A percentile compares a stretch with the other conserved stretches of the same genome.
These are phyloP conservation scores for Solanum ahanhuiri DNA, from an alignment of 257 asterid species.

Conservation along the genomic window DNA sequence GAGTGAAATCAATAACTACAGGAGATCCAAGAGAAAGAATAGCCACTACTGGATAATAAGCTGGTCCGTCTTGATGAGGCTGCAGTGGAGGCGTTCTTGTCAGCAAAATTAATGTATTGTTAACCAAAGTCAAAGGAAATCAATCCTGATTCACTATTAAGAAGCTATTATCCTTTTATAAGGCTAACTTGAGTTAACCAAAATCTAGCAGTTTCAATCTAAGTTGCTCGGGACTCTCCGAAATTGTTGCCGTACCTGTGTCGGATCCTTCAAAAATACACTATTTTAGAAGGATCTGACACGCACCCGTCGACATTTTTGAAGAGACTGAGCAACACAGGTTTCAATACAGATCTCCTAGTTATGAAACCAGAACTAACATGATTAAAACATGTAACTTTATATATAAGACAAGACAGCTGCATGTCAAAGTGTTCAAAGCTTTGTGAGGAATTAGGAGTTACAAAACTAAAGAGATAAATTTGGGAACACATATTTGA, in stretches of 20 bases:
- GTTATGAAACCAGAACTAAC: background rate
- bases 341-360: background rate
- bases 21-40: constrained; percentile 87
- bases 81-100: constrained; percentile 12
- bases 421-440: background rate
- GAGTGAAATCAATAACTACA: constrained; percentile 75
- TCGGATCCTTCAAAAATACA: background rate
- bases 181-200: background rate
- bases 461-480: background rate
- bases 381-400: background rate
- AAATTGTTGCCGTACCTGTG: fast-evolving
- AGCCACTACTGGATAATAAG: constrained; percentile 87
- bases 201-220: background rate
- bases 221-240: background rate
- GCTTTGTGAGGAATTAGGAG: background rate
- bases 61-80: constrained; percentile 97
- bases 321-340: background rate
- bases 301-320: fast-evolving
- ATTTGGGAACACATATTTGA: background rate
- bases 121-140: background rate
- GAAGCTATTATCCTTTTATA: background rate
- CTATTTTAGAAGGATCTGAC: fast-evolving
- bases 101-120: constrained; percentile 2
- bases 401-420: background rate
- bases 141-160: background rate